phyloP scores from a whole-genome alignment of 2,329 filamentous ascomycete genomes.

The Myriosclerotinia scirpicola region DNA sequence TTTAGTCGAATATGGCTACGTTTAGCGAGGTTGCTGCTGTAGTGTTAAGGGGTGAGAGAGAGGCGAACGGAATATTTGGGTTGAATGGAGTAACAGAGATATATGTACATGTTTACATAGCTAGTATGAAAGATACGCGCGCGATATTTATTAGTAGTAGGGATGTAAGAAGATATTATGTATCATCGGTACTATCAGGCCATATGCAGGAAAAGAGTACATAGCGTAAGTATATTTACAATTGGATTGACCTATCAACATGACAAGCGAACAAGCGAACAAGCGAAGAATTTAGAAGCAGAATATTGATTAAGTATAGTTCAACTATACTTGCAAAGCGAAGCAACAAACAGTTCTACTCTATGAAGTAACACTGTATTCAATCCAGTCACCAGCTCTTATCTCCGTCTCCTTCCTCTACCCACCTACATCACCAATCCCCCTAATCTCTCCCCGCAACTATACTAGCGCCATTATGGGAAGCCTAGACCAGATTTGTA shows the following conservation, averaged over 20 bases:
- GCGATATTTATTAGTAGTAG: no score
- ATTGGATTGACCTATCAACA: background rate
- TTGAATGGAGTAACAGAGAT: no score
- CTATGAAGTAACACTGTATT: background rate
- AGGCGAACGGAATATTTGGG: no score
- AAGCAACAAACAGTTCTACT: background rate
- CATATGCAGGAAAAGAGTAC: background rate
- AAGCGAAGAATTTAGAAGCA: background rate
- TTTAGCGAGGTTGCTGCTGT: no score
- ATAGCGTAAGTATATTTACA: background rate
- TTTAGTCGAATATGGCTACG: no score
- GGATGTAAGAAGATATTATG: no score
- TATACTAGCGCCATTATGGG: background rate
- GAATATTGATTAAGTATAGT: constrained; percentile 24
- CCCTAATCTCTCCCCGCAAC: background rate
- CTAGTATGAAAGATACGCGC: no score
- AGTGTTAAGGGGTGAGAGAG: no score
- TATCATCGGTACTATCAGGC: no score
- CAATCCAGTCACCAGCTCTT: background rate
- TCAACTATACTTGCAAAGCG: constrained; percentile 11
- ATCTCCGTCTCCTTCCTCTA: background rate
- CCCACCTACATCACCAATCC: background rate
- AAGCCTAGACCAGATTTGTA: constrained; percentile 1
- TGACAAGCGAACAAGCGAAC: background rate
- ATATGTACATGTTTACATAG: no score